Evolutionary conservation across 1,284 basidiomycete genomes (phyloP).

Genomic region (Pulveroboletus sp.): DNA sequence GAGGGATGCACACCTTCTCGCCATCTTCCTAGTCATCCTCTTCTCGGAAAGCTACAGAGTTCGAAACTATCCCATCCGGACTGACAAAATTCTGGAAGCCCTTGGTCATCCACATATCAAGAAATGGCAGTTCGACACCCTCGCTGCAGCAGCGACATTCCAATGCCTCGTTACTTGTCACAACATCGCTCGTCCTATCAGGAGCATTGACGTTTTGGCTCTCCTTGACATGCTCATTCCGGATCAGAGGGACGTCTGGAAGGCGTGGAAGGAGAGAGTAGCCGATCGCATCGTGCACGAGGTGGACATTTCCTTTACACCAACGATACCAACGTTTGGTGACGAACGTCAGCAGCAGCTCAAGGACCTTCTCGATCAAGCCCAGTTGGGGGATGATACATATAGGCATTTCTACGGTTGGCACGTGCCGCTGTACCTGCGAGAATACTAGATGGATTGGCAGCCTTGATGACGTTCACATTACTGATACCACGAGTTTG

Average conservation of each 20-base stretch:
- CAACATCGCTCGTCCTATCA: neutral
- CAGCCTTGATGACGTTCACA: too few species aligned
- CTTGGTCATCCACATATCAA: constrained; percentile 1
- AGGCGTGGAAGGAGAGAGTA: constrained; percentile 6
- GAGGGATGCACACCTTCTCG: neutral
- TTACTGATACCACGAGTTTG: too few species aligned
- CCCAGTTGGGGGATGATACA: neutral
- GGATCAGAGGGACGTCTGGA: constrained; percentile 12
- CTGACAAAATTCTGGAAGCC: constrained; percentile 4
- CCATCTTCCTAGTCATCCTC: neutral
- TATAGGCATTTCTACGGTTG: neutral
- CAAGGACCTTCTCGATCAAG: constrained; percentile 1
- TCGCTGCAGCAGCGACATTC: constrained; percentile 4
- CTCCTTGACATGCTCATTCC: constrained; percentile 8
- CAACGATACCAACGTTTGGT: constrained; percentile 5
- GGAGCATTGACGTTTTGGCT: neutral
- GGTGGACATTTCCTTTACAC: neutral
- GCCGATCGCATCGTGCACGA: constrained; percentile 8
- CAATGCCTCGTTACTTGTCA: constrained; percentile 11
- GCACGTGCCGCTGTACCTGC: neutral
- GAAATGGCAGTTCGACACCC: constrained; percentile 6
- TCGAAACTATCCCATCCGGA: neutral
- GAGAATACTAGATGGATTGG: too few species aligned
- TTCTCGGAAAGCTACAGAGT: too few species aligned
- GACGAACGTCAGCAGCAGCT: constrained; percentile 1